Conservation (phyloP, 129 eudicot genomes). For the sunflower (Helianthus annuus) region HanXRQr2.0-SUNRISE NC_035436.2:3127619-3128118, state of each 20-base stretch:
- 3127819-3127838: conserved; percentile 37
- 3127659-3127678: no score
- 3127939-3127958: conserved; percentile 31
- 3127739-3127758: neutral
- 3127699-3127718: no score
- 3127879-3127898: conserved; percentile 45
- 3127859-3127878: conserved; percentile 42
- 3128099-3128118: conserved; percentile 35
- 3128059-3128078: conserved; percentile 34
- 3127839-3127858: conserved; percentile 40
- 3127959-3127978: conserved; percentile 13
- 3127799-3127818: conserved; percentile 23
- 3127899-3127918: conserved; percentile 47
- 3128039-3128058: conserved; percentile 14
- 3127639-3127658: no score
- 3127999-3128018: conserved; percentile 12
- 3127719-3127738: no score
- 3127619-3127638: no score
- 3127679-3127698: no score
- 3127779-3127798: conserved; percentile 34
- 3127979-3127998: neutral
- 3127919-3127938: conserved; percentile 25
- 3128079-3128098: conserved; percentile 33
- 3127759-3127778: conserved; percentile 33
- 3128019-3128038: conserved; percentile 4